Base-by-base conservation (phyloP, 2,329 filamentous ascomycete species). In the Colletotrichum spinosum region DNA sequence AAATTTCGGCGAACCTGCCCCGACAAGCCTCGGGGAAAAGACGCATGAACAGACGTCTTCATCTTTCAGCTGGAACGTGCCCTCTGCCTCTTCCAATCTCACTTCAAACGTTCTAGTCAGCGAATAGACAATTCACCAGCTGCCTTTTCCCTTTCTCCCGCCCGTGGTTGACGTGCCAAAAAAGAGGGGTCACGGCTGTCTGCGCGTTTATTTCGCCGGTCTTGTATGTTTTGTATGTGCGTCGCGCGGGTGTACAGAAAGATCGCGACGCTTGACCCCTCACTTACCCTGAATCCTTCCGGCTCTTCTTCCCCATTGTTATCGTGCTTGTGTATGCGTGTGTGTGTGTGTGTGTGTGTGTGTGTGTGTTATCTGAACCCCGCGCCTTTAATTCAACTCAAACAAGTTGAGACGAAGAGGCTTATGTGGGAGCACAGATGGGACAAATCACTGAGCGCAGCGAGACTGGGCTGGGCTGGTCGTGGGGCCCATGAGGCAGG, bases 331-430 rank as follows among this genome's bases (percentile, higher is more conserved):
- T 35, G 44, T 17, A 6, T 45, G 15, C n/a, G 15, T 45, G 15
- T 46, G 45, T 35, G 46, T 17, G 25, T 45, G 55, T 45, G 15
- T 45, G 15, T 46, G 45, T 35, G 46, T 17, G 25, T 45, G 55
- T 45, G 6, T 33, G 38, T 61, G 13, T 46, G 55, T 4, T 65
- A 34, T 65, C 62, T 57, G 46, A 65, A 25, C 52, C 46, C 62
- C 37, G 37, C 11, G 48, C 58, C 58, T 56, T 25, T 65, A 65
- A 65, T 65, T 56, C 45, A 62, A 62, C 62, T 65, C 62, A 65
- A 65, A 65, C 62, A 65, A 53, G 62, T 65, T 65, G 62, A 65
- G 62, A 65, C 52, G 62, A 13, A 25, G 25, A 53, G 62, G 58
- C 62, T 62, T 65, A 62, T 65, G 62, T 53, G 49, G 8, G 58